Percentiles rank a stretch among this genome's conserved stretches.
phyloP scores from a whole-genome alignment of 1,139 yeast genomes.

The Candida sp. region DNA sequence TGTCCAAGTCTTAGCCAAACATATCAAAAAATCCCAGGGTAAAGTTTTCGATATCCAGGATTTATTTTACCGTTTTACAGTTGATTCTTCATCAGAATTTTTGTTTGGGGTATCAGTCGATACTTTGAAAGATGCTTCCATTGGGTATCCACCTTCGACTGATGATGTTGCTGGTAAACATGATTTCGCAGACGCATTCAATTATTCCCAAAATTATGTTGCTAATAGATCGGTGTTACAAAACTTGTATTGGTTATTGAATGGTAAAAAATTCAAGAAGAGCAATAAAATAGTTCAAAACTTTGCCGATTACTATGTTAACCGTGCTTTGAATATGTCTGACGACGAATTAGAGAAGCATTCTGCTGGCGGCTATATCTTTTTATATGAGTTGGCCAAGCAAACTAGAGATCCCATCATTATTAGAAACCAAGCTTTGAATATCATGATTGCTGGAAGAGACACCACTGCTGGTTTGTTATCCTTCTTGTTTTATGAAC shows the following conservation, averaged over 20 bases:
- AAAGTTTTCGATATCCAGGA: slow-evolving; percentile 47
- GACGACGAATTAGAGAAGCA: slow-evolving; percentile 33
- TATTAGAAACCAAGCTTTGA: slow-evolving; percentile 51
- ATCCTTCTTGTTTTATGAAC: slow-evolving; percentile 43
- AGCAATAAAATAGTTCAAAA: slow-evolving; percentile 26
- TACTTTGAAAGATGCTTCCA: slow-evolving; percentile 20
- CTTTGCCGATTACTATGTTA: slow-evolving; percentile 28
- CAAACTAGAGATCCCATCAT: slow-evolving; percentile 46
- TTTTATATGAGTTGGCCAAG: slow-evolving; percentile 48
- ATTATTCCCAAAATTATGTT: slow-evolving; percentile 32
- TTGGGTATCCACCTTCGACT: too few relatives aligned
- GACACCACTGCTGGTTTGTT: slow-evolving; percentile 58
- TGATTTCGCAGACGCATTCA: slow-evolving; percentile 46
- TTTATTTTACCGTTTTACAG: slow-evolving; percentile 47
- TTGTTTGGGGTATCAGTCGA: slow-evolving; percentile 54
- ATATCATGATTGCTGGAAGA: slow-evolving; percentile 53
- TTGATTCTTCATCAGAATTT: slow-evolving; percentile 59
- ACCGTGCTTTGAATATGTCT: slow-evolving; percentile 23
- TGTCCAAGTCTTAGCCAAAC: slow-evolving; percentile 32
- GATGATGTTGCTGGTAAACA: slow-evolving; percentile 29
- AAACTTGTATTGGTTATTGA: slow-evolving; percentile 28
- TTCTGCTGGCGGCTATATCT: slow-evolving; percentile 49
- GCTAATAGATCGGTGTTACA: slow-evolving; percentile 37
- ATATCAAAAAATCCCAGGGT: slow-evolving; percentile 24
- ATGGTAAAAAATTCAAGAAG: slow-evolving; percentile 29